phyloP scores from a whole-genome alignment of 768 basidiomycete species.

The Mycena polygramma region DNA sequence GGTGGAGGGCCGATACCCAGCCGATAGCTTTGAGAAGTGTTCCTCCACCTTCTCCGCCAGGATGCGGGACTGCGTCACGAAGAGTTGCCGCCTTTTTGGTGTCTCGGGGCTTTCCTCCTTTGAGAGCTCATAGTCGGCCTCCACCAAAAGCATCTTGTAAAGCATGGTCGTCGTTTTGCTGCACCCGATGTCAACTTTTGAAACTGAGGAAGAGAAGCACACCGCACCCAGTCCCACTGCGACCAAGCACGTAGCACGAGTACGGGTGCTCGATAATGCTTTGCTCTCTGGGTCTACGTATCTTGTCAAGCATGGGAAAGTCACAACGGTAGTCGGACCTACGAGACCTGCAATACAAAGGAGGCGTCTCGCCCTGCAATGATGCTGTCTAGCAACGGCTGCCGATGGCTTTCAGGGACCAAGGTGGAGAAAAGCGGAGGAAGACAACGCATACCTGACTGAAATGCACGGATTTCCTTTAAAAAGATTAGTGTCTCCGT shows the following conservation, averaged over 20 bases:
- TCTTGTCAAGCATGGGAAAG: neutral
- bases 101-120: slow-evolving; percentile 32
- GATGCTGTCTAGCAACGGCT: slow-evolving; percentile 57
- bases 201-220: neutral
- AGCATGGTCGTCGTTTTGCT: slow-evolving; percentile 69
- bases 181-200: neutral
- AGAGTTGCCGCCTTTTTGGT: slow-evolving; percentile 72
- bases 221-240: slow-evolving; percentile 80
- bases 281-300: slow-evolving; percentile 59
- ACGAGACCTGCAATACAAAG: slow-evolving; percentile 61
- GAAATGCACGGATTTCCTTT: slow-evolving; percentile 61
- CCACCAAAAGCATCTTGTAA: slow-evolving; percentile 80
- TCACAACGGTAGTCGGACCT: slow-evolving; percentile 31
- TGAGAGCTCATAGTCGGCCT: slow-evolving; percentile 63
- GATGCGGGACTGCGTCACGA: slow-evolving; percentile 77
- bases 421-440: neutral
- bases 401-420: neutral
- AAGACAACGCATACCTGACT: slow-evolving; percentile 52
- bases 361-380: slow-evolving; percentile 63
- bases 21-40: slow-evolving; percentile 67
- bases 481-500: neutral
- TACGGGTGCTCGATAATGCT: slow-evolving; percentile 69
- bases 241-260: slow-evolving; percentile 76
- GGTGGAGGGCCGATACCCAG: slow-evolving; percentile 33
- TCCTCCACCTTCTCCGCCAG: slow-evolving; percentile 80